Base-by-base conservation (phyloP, 805 yeast species). In the Lachancea waltii region DNA sequence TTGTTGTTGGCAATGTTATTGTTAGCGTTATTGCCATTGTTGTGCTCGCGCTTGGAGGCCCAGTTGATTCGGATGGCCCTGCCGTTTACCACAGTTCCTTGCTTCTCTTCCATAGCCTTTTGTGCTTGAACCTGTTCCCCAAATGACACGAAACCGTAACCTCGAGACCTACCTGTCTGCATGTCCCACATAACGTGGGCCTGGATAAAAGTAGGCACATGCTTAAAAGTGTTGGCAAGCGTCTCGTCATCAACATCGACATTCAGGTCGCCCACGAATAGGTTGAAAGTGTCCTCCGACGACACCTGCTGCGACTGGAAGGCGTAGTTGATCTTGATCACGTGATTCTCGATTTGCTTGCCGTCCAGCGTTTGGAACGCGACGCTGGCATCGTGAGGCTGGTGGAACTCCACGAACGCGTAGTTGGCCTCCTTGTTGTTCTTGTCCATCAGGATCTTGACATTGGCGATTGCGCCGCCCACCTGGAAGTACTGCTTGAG, bases 151-250 rank as follows among this genome's bases (percentile, higher is more conserved):
- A 87, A 86, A 2, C 96, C 95, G 55, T 86, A 86, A 25, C 95
- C 95, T 63, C 95, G 71, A 3, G 95, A 85, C 56, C 95, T 71
- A 30, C 94, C 92, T 18, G 92, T 81, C 58, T 84, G 89, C 94
- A 85, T 85, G 58, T 87, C 95, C 95, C 96, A 86, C 95, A 86
- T 87, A 22, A 86, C 95, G 50, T 86, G 87, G 9, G 95, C 95
- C 58, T 84, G 92, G 33, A 75, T 65, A 51, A 83, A 65, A 1
- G 86, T 72, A 13, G 68, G 66, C 58, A 73, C 82, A 40, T 67
- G 65, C 4, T 65, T 49, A 54, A 86, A 86, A 9, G 81, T 68
- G 30, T 60, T 63, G 36, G 68, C 68, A 45, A 86, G 69, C 13
- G 75, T 56, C 47, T 82, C 94, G 61, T 87, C 95, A 54, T 83